phyloP scores from a whole-genome alignment of 805 yeast species.

The Pichia thaimueangensis region DNA sequence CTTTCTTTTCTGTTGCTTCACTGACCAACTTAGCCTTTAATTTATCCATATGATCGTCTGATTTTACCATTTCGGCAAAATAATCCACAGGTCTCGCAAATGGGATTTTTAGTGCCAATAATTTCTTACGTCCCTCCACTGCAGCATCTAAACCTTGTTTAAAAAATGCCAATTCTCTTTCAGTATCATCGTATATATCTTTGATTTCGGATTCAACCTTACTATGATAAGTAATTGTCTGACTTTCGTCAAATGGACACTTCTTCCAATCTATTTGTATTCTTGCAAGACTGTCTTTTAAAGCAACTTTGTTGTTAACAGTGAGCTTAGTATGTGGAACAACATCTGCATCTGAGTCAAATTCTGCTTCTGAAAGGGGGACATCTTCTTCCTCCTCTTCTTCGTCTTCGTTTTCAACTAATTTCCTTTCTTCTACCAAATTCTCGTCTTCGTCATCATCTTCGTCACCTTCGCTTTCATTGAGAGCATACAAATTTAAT shows the following conservation, averaged over 20 bases:
- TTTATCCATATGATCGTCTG: slow-evolving; percentile 97
- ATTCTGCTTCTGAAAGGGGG: slow-evolving; percentile 83
- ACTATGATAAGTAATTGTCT: slow-evolving; percentile 55
- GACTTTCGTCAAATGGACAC: slow-evolving; percentile 78
- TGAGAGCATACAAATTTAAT: slow-evolving; percentile 16
- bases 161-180: slow-evolving; percentile 91
- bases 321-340: slow-evolving; percentile 89
- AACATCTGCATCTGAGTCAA: slow-evolving; percentile 91
- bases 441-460: slow-evolving; percentile 29
- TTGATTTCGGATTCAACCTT: slow-evolving; percentile 61
- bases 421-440: slow-evolving; percentile 21
- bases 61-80: slow-evolving; percentile 97
- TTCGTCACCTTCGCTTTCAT: slow-evolving; percentile 35
- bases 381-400: slow-evolving; percentile 76
- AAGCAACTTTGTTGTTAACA: slow-evolving; percentile 80
- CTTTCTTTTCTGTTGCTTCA: slow-evolving; percentile 76
- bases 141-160: slow-evolving; percentile 90
- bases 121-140: slow-evolving; percentile 56
- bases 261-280: slow-evolving; percentile 59
- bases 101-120: slow-evolving; percentile 68
- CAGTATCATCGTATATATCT: slow-evolving; percentile 92
- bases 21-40: slow-evolving; percentile 72
- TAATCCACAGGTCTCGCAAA: slow-evolving; percentile 92
- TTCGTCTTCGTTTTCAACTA: slow-evolving; percentile 38
- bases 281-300: slow-evolving; percentile 61